Conservation (phyloP, 1,284 basidiomycete species). For the Rhodotorula sp. region DNA sequence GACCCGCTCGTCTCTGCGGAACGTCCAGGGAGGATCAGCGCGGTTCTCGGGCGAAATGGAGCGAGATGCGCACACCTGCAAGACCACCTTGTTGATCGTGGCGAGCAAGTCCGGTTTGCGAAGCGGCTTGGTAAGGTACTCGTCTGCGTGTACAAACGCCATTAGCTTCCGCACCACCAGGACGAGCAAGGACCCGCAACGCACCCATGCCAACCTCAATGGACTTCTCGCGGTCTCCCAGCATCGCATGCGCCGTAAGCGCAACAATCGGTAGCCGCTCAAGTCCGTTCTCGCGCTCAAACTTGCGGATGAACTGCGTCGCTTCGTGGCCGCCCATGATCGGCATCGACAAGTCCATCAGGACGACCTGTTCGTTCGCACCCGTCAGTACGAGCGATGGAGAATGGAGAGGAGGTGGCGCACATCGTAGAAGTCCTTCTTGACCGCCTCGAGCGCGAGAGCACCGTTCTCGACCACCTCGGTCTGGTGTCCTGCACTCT, state of each 20-base stretch:
- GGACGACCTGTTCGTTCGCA: slow-evolving; percentile 31
- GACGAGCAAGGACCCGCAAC: neutral
- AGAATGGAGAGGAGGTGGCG: slow-evolving; percentile 62
- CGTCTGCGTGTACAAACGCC: slow-evolving; percentile 43
- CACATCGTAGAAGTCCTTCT: slow-evolving; percentile 66
- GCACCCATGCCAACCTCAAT: slow-evolving; percentile 67
- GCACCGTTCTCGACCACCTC: slow-evolving; percentile 98
- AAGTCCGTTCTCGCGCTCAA: slow-evolving; percentile 72
- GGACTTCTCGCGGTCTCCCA: slow-evolving; percentile 90
- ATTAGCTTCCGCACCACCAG: neutral
- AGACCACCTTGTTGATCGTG: slow-evolving; percentile 41
- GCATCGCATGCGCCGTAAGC: slow-evolving; percentile 67
- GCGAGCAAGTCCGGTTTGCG: slow-evolving; percentile 46
- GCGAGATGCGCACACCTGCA: neutral
- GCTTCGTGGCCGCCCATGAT: slow-evolving; percentile 81
- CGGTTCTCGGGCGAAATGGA: too few relatives aligned
- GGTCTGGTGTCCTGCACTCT: slow-evolving; percentile 93
- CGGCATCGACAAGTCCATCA: slow-evolving; percentile 99
- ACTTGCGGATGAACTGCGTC: slow-evolving; percentile 65
- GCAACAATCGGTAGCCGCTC: slow-evolving; percentile 89
- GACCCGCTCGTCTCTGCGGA: slow-evolving; percentile 19
- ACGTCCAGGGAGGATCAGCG: neutral
- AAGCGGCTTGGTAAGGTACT: slow-evolving; percentile 54
- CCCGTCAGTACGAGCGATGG: slow-evolving; percentile 56
- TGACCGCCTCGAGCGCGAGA: slow-evolving; percentile 83